These are phyloP conservation scores for Cladosporium sp. DNA, from an alignment of 2,329 filamentous ascomycete genomes.

Conservation along the genomic window DNA sequence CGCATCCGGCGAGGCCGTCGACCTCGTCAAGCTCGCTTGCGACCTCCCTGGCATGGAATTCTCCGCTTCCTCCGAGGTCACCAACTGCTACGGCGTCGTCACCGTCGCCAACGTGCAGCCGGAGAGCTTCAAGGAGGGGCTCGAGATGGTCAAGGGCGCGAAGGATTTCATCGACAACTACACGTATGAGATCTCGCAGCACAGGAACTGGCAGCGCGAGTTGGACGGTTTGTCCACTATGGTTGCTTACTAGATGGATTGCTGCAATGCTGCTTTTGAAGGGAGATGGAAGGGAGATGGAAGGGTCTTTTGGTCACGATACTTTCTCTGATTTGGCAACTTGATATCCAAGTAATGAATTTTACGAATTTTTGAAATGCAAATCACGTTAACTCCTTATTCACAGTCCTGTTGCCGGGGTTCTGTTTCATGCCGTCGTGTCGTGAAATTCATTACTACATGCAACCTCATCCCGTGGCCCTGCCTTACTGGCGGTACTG, in stretches of 20 bases:
- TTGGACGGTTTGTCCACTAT: slow-evolving; percentile 60
- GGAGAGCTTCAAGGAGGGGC: slow-evolving; percentile 55
- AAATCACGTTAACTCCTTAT: too few relatives aligned
- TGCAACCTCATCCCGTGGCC: too few relatives aligned
- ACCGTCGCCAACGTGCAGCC: slow-evolving; percentile 55
- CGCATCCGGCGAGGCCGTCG: slow-evolving; percentile 66
- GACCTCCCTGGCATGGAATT: slow-evolving; percentile 46
- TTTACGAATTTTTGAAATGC: slow-evolving; percentile 10
- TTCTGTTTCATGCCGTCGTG: background rate
- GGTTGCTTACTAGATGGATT: slow-evolving; percentile 59
- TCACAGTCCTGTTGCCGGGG: background rate
- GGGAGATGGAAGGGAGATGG: too few relatives aligned
- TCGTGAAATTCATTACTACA: too few relatives aligned
- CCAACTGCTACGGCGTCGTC: slow-evolving; percentile 72
- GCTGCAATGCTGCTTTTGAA: background rate
- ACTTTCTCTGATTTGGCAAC: slow-evolving; percentile 2
- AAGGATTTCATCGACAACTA: slow-evolving; percentile 68
- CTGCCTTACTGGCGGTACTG: too few relatives aligned
- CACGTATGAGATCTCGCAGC: slow-evolving; percentile 63
- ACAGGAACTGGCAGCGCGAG: slow-evolving; percentile 71
- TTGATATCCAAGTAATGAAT: slow-evolving; percentile 18
- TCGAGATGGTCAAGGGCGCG: slow-evolving; percentile 62
- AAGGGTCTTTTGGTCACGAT: background rate
- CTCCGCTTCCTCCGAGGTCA: slow-evolving; percentile 46
- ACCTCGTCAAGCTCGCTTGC: slow-evolving; percentile 52